These are phyloP conservation scores for Cutaneotrichosporon sp. DNA, from an alignment of 1,284 basidiomycete species.

Conservation along the genomic window DNA sequence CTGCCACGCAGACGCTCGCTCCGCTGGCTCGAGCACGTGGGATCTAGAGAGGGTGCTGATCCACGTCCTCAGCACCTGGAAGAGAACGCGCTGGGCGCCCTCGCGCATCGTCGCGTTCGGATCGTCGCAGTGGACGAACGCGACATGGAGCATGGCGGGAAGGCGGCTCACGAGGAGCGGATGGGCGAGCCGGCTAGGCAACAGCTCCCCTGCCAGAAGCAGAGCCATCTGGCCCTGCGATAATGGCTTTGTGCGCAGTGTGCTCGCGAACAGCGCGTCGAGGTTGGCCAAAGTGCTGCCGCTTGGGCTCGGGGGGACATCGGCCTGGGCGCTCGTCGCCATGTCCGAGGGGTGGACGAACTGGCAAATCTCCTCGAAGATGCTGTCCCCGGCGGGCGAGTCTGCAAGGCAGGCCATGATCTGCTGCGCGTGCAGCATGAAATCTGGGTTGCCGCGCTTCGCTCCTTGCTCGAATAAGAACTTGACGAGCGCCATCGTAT, in stretches of 20 bases:
- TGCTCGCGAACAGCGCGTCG: constrained; percentile 45
- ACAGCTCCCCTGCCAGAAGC: constrained; percentile 79
- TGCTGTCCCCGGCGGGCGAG: constrained; percentile 68
- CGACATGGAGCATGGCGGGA: constrained; percentile 73
- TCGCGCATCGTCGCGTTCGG: constrained; percentile 68
- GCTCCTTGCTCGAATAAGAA: constrained; percentile 87
- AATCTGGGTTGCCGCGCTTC: constrained; percentile 75
- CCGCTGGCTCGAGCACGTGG: constrained; percentile 22
- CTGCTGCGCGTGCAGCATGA: constrained; percentile 75
- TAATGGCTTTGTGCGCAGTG: constrained; percentile 50
- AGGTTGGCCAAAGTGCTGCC: constrained; percentile 44
- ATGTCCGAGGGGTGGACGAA: constrained; percentile 83
- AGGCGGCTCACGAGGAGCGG: constrained; percentile 63
- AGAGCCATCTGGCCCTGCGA: constrained; percentile 85
- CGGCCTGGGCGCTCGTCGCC: constrained; percentile 66
- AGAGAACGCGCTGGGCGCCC: constrained; percentile 71
- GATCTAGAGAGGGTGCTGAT: constrained; percentile 55
- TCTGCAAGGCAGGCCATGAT: constrained; percentile 83
- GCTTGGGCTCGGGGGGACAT: constrained; percentile 73
- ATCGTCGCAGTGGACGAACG: constrained; percentile 83
- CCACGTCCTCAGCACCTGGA: constrained; percentile 78
- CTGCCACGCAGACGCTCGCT: constrained; percentile 34
- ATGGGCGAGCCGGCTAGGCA: constrained; percentile 77
- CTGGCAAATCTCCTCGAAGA: constrained; percentile 80
- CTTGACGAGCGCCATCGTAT: constrained; percentile 76